A percentile compares a stretch with the other conserved stretches of the same genome.
phyloP scores from a whole-genome alignment of 177 flowering plant genomes.

The Vitis hybrid region DNA sequence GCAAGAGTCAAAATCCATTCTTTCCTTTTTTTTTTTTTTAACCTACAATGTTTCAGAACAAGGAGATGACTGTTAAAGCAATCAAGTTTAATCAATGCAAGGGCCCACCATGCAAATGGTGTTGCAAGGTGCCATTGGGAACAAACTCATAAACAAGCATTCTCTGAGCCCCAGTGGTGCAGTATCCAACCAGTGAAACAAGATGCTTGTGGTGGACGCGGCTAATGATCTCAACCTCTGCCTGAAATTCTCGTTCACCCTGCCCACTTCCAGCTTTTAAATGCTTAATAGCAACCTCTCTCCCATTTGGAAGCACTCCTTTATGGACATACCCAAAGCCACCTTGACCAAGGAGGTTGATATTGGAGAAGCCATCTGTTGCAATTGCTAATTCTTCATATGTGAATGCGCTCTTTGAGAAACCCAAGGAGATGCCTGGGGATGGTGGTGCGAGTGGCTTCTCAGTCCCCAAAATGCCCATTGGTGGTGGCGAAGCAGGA shows the following conservation, averaged over 20 bases:
- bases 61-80: neutral
- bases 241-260: constrained; percentile 54
- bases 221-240: constrained; percentile 49
- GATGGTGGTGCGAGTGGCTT: constrained; percentile 11
- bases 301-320: constrained; percentile 42
- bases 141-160: constrained; percentile 60
- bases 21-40: neutral
- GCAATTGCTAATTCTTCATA: constrained; percentile 39
- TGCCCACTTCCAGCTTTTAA: constrained; percentile 52
- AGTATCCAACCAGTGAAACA: constrained; percentile 49
- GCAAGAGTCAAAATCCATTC: neutral
- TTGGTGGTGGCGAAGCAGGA: constrained; percentile 6
- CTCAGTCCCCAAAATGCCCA: constrained; percentile 25
- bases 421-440: constrained; percentile 19
- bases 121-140: constrained; percentile 42
- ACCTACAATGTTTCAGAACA: too few species aligned
- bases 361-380: constrained; percentile 32
- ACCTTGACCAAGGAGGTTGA: constrained; percentile 44
- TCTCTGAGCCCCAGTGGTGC: constrained; percentile 36
- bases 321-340: constrained; percentile 51
- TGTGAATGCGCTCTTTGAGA: constrained; percentile 27
- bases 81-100: neutral
- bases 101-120: constrained; percentile 43
- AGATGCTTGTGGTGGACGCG: constrained; percentile 48
- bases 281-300: constrained; percentile 44